Evolutionary conservation across 148 eudicot genomes (phyloP).

Genomic region (Drosera capensis): DNA sequence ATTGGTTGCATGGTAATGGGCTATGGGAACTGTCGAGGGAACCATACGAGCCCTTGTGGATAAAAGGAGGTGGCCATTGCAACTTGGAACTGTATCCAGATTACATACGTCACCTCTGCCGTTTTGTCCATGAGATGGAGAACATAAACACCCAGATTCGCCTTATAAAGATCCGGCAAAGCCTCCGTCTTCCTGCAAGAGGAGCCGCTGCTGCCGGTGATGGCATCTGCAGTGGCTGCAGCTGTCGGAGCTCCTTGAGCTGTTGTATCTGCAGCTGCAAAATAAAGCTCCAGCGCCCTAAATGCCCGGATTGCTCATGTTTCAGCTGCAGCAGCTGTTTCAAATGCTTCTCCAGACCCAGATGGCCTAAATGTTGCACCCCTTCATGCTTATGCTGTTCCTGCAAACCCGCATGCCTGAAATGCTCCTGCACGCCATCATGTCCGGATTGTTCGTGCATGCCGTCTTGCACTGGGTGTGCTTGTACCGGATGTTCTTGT

Average conservation of each 20-base stretch:
- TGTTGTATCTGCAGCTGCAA: constrained; percentile 2
- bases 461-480: neutral
- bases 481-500: too few relatives aligned
- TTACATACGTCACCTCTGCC: constrained; percentile 82
- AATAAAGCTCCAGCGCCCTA: neutral
- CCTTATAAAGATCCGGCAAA: constrained; percentile 45
- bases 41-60: constrained; percentile 94
- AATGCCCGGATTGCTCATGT: constrained; percentile 24
- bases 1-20: constrained; percentile 76
- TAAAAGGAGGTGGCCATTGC: constrained; percentile 99
- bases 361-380: constrained; percentile 15
- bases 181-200: constrained; percentile 6
- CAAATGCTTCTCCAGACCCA: constrained; percentile 20
- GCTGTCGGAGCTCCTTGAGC: constrained; percentile 2
- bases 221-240: neutral
- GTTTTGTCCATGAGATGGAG: constrained; percentile 72
- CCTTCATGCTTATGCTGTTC: neutral
- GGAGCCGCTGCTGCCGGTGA: neutral
- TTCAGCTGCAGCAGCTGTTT: constrained; percentile 22
- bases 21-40: constrained; percentile 85
- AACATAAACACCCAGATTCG: constrained; percentile 46
- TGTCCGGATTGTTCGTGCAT: neutral
- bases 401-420: constrained; percentile 8
- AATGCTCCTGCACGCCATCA: constrained; percentile 7
- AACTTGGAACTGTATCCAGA: constrained; percentile 95